Conservation (phyloP, 2,329 filamentous ascomycete genomes). For the Colletotrichum sp. region DNA sequence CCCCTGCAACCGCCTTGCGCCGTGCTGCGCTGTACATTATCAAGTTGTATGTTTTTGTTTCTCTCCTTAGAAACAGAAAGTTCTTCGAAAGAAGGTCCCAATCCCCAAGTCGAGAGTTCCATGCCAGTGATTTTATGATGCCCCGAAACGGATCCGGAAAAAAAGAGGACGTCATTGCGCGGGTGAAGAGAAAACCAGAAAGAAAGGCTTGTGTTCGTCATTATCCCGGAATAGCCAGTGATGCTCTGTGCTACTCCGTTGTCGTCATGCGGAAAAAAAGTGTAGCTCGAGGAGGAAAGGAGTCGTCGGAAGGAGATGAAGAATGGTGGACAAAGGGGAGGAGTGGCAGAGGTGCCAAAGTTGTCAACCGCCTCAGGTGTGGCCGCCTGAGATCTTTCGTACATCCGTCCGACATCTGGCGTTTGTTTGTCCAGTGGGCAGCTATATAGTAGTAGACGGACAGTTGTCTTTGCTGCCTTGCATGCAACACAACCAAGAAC, state of each 20-base stretch:
- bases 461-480: neutral
- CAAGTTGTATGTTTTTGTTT: constrained; percentile 27
- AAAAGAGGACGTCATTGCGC: constrained; percentile 7
- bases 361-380: constrained; percentile 7
- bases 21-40: constrained; percentile 43
- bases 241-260: constrained; percentile 15
- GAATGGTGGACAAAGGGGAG: constrained; percentile 12
- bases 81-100: constrained; percentile 15
- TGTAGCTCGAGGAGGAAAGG: constrained; percentile 14
- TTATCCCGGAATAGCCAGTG: constrained; percentile 21
- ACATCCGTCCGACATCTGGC: constrained; percentile 14
- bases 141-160: constrained; percentile 3
- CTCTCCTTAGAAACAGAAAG: constrained; percentile 12
- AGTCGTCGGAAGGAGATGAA: constrained; percentile 11
- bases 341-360: neutral
- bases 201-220: constrained; percentile 21
- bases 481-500: constrained; percentile 12
- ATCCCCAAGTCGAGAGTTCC: constrained; percentile 22
- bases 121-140: constrained; percentile 23
- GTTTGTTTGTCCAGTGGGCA: constrained; percentile 9
- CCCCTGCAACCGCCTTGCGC: constrained; percentile 41
- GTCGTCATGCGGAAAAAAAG: constrained; percentile 19
- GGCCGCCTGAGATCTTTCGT: constrained; percentile 8
- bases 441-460: constrained; percentile 12
- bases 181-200: constrained; percentile 33